Evolutionary conservation across 768 basidiomycete species (phyloP).

Genomic region (Mycena indigotica): DNA sequence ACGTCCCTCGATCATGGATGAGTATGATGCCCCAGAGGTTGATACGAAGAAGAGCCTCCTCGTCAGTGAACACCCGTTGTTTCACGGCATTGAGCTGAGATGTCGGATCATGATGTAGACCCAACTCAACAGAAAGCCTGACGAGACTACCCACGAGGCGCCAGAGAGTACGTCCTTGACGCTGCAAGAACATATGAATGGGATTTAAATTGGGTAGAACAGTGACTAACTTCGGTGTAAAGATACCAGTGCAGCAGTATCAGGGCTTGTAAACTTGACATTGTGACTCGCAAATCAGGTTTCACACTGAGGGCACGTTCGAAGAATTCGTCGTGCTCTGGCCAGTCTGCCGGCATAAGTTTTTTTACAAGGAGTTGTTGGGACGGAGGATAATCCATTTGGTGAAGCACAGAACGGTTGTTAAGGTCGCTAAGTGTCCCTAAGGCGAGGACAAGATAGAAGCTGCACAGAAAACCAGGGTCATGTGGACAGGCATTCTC

Average conservation of each 20-base stretch:
- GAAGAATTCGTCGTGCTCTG: conserved; percentile 83
- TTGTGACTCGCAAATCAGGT: conserved; percentile 80
- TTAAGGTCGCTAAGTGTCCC: conserved; percentile 84
- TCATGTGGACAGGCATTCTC: conserved; percentile 50
- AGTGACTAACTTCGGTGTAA: conserved; percentile 75
- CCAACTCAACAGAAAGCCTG: conserved; percentile 79
- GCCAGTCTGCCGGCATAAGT: conserved; percentile 71
- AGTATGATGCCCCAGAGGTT: conserved; percentile 85
- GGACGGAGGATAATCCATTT: conserved; percentile 43
- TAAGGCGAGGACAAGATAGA: conserved; percentile 77
- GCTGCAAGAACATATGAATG: conserved; percentile 44
- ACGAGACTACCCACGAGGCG: conserved; percentile 85
- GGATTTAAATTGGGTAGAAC: too few relatives aligned
- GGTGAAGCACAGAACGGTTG: conserved; percentile 59
- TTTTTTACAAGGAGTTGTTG: conserved; percentile 52
- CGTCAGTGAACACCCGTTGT: conserved; percentile 61
- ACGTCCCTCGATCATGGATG: conserved; percentile 85
- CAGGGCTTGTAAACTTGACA: conserved; percentile 80
- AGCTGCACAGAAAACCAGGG: conserved; percentile 76
- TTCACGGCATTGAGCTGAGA: conserved; percentile 51
- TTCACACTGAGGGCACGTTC: conserved; percentile 76
- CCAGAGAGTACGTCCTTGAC: conserved; percentile 89
- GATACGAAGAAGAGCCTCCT: conserved; percentile 77
- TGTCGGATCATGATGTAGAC: conserved; percentile 84
- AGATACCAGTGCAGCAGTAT: conserved; percentile 88